Evolutionary conservation across 495 filamentous ascomycete genomes (phyloP), one percentile per base, ranked within the genome.

Genomic region (Xylaria scruposa): DNA sequence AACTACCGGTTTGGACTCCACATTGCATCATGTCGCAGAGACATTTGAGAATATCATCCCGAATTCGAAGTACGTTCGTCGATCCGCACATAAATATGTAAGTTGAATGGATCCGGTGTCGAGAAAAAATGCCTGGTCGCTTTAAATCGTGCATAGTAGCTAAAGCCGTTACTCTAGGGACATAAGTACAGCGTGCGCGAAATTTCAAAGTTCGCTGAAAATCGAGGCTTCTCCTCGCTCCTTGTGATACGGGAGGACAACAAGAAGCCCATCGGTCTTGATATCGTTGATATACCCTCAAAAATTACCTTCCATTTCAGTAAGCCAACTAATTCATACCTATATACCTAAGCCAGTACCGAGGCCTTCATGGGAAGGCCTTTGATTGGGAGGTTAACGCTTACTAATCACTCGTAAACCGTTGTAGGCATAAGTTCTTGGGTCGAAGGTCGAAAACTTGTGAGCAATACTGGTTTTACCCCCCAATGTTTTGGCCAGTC

Each of bases 121-220:
- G 6, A 31, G 54, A 26, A 1, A 44, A 19, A 42, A 33, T 31
- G 8, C 24, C 29, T 26, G 12, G 26, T n/a, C 15, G 24, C 15
- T 38, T 70, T 19, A n/a, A 13, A 24, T 21, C 47, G 26, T 49
- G 44, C 4, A 24, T 13, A 13, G 4, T 12, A 17, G 46, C 68
- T 70, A 53, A 70, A 53, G 44, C 17, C 21, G 26, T 24, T 47
- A 24, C 17, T 29, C 19, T 38, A 71, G 69, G 86, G 89, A 8
- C 90, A 97, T 82, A 94, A 94, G 67, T 97, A 95, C 81, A 94
- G 92, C 53, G 87, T 98, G 70, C 88, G 91, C 62, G 96, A 99
- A 80, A 98, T 99, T 68, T 87, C 91, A 75, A 88, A 90, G 74
- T 97, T 97, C 78, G 96, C 96, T 33, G 77, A 90, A 5, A 91